Evolutionary conservation across 306 rosid genomes (phyloP).

Genomic region (Casuarina glauca): DNA sequence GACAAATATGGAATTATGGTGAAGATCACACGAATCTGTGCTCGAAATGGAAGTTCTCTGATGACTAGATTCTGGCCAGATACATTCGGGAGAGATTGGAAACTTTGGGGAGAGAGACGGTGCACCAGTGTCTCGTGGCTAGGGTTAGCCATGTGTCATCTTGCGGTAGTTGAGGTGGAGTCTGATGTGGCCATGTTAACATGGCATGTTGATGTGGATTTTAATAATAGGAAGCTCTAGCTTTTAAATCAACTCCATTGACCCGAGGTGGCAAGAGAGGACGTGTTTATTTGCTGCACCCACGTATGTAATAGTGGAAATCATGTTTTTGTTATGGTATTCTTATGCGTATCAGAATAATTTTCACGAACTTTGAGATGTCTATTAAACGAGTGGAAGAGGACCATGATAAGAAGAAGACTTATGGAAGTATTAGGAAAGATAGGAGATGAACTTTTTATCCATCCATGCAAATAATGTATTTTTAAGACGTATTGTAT

Average conservation of each 20-base stretch:
- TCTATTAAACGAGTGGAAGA: not conserved
- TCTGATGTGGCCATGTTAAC: not conserved
- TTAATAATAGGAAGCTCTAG: constrained; percentile 54
- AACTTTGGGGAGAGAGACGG: no score
- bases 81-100: no score
- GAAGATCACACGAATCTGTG: no score
- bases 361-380: not conserved
- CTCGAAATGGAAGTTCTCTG: no score
- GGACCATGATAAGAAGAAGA: not conserved
- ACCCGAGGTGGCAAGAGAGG: constrained; percentile 93
- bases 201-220: no score
- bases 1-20: no score
- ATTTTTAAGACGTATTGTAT: not conserved
- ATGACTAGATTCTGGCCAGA: no score
- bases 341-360: not conserved
- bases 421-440: not conserved
- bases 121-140: no score
- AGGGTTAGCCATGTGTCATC: no score
- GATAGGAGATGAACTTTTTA: not conserved
- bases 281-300: constrained; percentile 87
- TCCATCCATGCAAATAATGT: not conserved
- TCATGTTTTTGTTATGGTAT: not conserved
- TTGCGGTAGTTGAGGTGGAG: no score
- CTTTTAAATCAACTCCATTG: constrained; percentile 93
- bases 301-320: constrained; percentile 52